These are phyloP conservation scores for Geum urbanum DNA, from an alignment of 306 rosid genomes.

Conservation along the genomic window DNA sequence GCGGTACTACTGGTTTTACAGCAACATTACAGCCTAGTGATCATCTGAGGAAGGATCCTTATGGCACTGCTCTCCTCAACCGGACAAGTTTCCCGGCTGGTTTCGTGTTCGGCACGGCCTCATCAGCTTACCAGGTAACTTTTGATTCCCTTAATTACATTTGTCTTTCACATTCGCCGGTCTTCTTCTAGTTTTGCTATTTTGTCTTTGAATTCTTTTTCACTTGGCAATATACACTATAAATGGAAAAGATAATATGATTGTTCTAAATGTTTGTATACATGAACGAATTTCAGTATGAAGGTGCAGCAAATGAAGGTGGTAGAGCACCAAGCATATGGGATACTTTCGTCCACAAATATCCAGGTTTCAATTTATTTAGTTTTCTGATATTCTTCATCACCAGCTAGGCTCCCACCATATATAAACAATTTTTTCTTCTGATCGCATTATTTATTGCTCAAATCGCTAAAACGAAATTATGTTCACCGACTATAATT, in stretches of 20 bases:
- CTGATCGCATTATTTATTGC: neutral
- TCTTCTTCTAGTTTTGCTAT: neutral
- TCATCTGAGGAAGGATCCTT: neutral
- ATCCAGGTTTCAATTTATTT: conserved; percentile 13
- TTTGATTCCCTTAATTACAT: neutral
- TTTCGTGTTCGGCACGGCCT: conserved; percentile 47
- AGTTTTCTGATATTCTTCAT: too few species aligned
- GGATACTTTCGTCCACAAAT: conserved; percentile 11
- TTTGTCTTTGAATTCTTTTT: neutral
- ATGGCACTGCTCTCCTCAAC: conserved; percentile 25
- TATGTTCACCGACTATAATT: neutral
- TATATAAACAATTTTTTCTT: neutral
- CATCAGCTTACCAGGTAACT: conserved; percentile 38
- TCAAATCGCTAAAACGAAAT: neutral
- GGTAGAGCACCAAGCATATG: conserved; percentile 7
- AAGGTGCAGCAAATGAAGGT: conserved; percentile 5
- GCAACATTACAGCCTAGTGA: neutral
- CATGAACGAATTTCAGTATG: conserved; percentile 1
- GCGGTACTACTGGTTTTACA: neutral
- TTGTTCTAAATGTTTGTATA: neutral
- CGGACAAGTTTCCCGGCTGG: conserved; percentile 34
- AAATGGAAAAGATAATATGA: neutral
- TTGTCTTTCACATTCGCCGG: neutral
- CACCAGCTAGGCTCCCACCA: neutral
- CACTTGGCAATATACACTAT: neutral